Base-by-base conservation (phyloP, 2,329 filamentous ascomycete genomes). In the Penicillium sclerotigenum region DNA sequence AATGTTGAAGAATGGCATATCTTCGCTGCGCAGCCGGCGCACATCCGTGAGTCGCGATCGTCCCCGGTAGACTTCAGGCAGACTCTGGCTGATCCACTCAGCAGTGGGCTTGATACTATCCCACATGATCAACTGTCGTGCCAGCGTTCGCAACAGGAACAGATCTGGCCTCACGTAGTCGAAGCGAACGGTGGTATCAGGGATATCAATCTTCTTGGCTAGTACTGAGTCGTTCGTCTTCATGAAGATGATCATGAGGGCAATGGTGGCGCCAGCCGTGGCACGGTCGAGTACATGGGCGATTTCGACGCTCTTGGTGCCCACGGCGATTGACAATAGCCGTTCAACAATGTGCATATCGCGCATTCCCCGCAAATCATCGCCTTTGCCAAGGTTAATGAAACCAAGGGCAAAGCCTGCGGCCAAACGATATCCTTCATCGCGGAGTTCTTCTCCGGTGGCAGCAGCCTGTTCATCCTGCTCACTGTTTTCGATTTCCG, bases 151-250 rank as follows among this genome's bases (percentile, higher is more conserved):
- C 11, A 99, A 80, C 7, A 99, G 83, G 61, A 99, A 88, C 40
- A 97, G 87, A 69, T 99, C 94, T 0, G 94, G 94, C 2, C 94
- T 86, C 18, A 97, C 88, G 69, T 97, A 97, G 71, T 97, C 94
- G 71, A 96, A 97, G 64, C 97, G 92, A 33, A 94, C 81, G 26
- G 89, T 78, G 0, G 94, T 95, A 62, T 96, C 89, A 0, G 95
- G 95, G 0, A 97, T 87, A 70, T 97, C 91, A 50, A 99, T 87
- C 77, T 97, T 97, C 54, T 87, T 85, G 4, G 94, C 94, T 20
- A 99, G 83, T 16, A 89, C 86, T 57, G 85, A 82, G 69, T 99
- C 90, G 61, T 95, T 90, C 0, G 93, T 94, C 74, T 97, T 97
- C 90, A 99, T 94, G 73, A 93, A 99, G 31, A 99, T 93, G 52